These are phyloP conservation scores for Blepharisma undulans DNA, from an alignment of 169 alveolate genomes.

Conservation along the genomic window DNA sequence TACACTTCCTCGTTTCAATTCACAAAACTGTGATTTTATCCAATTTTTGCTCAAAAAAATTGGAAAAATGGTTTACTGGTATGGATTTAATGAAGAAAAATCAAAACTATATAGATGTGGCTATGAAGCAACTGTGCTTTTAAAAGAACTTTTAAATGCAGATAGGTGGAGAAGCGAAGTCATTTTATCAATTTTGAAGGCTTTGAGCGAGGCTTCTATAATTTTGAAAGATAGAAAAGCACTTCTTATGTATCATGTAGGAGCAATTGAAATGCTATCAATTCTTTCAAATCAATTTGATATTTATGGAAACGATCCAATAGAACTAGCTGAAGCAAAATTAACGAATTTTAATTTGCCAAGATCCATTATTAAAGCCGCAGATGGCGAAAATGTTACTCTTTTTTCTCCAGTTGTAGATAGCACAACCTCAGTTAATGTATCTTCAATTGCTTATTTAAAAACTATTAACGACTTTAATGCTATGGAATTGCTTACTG, in stretches of 20 bases:
- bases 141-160: background rate
- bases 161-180: slow-evolving; percentile 11
- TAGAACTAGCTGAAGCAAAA: background rate
- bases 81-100: background rate
- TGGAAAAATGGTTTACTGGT: background rate
- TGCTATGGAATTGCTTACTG: no score
- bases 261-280: background rate
- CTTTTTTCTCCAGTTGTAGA: background rate
- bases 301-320: background rate
- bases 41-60: background rate
- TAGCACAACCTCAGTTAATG: no score
- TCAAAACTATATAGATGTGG: background rate
- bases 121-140: background rate
- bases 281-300: background rate
- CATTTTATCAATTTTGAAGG: background rate
- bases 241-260: background rate
- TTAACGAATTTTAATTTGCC: background rate
- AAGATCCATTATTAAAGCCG: background rate
- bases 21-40: background rate
- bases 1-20: background rate
- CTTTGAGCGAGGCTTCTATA: background rate
- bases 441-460: no score
- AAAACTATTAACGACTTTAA: no score
- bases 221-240: background rate
- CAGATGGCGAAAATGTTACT: background rate